phyloP scores from a whole-genome alignment of 1,284 basidiomycete genomes.

The Crocinoboletus sp. region DNA sequence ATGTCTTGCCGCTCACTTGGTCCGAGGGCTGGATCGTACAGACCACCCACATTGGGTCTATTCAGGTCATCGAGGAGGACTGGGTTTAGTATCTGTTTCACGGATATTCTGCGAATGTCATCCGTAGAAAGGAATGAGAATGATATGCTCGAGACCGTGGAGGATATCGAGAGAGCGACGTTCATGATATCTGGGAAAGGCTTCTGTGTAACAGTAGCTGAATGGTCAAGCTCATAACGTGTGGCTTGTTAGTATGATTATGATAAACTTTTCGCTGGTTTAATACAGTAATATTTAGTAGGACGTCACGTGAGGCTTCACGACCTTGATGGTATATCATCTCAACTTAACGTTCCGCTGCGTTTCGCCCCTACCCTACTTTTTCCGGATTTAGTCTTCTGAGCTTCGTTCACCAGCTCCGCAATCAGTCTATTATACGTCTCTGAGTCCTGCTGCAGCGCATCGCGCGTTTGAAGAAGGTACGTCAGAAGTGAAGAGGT shows the following conservation, averaged over 20 bases:
- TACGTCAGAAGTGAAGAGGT: constrained; percentile 74
- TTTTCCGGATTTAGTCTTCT: constrained; percentile 68
- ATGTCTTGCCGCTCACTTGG: constrained; percentile 86
- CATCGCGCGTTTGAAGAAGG: constrained; percentile 78
- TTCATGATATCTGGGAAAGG: constrained; percentile 61
- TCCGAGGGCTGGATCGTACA: constrained; percentile 96
- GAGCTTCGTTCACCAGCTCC: constrained; percentile 77
- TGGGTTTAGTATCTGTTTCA: constrained; percentile 95
- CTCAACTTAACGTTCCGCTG: constrained; percentile 41
- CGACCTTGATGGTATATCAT: too few relatives aligned
- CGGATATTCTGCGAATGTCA: constrained; percentile 91
- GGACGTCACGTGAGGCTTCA: constrained; percentile 26
- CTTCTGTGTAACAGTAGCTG: neutral
- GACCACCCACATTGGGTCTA: constrained; percentile 86
- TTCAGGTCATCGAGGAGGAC: constrained; percentile 93
- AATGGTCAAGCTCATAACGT: constrained; percentile 5
- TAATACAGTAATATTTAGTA: constrained; percentile 2
- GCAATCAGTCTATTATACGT: constrained; percentile 80
- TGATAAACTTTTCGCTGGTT: constrained; percentile 14
- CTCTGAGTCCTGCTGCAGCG: constrained; percentile 83
- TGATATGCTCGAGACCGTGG: constrained; percentile 81
- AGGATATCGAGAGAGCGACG: constrained; percentile 85
- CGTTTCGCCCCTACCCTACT: constrained; percentile 43
- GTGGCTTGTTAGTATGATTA: too few relatives aligned
- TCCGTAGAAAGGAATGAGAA: constrained; percentile 95